phyloP scores from a whole-genome alignment of 2,329 filamentous ascomycete species.

The Podosphaera xanthii region DNA sequence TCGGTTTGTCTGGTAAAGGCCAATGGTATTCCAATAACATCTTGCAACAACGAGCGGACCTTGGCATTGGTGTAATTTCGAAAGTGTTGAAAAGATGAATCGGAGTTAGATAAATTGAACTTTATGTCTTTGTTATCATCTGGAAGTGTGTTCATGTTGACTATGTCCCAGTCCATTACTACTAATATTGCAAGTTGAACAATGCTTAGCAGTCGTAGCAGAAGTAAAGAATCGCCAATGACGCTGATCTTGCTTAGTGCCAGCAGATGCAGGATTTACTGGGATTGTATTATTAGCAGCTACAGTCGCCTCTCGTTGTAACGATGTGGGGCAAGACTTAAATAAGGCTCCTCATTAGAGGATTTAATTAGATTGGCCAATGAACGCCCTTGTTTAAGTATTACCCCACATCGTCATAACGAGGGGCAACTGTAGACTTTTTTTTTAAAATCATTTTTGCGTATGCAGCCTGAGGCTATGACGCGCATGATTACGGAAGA shows the following conservation, averaged over 20 bases:
- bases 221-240: no score
- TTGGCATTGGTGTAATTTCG: slow-evolving; percentile 13
- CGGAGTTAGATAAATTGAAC: slow-evolving; percentile 5
- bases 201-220: not conserved
- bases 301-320: not conserved
- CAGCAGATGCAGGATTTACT: no score
- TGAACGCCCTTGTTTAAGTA: no score
- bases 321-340: no score
- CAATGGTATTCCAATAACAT: slow-evolving; percentile 15
- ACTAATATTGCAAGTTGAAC: not conserved
- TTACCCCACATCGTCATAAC: no score
- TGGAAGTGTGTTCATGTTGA: slow-evolving; percentile 8
- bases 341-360: no score
- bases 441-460: no score
- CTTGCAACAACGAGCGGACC: slow-evolving; percentile 15
- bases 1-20: slow-evolving; percentile 9
- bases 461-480: no score
- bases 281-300: not conserved
- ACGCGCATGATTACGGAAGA: no score
- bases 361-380: no score
- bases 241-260: no score
- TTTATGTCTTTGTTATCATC: slow-evolving; percentile 7
- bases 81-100: slow-evolving; percentile 16
- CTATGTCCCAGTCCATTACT: not conserved
- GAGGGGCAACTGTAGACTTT: no score